A percentile compares a stretch with the other conserved stretches of the same genome.
These are phyloP conservation scores for Leucaena leucocephala DNA, from an alignment of 306 rosid species.

Conservation along the genomic window DNA sequence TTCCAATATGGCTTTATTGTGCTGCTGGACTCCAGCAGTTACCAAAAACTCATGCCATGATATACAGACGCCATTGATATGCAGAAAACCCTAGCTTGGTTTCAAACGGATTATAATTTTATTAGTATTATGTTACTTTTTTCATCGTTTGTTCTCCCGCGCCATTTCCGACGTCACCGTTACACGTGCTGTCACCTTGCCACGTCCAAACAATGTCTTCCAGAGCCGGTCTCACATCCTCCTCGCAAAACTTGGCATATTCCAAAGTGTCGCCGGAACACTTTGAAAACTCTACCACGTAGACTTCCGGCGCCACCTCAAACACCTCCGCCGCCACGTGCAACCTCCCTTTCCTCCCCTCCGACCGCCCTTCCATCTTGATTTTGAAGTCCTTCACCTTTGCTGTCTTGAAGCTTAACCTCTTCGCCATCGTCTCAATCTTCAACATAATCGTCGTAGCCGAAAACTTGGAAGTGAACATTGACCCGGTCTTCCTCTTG, in stretches of 20 bases:
- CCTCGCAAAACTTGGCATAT: slow-evolving; percentile 66
- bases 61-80: background rate
- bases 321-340: slow-evolving; percentile 70
- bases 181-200: slow-evolving; percentile 61
- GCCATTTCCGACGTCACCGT: slow-evolving; percentile 1
- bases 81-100: background rate
- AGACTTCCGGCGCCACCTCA: slow-evolving; percentile 74
- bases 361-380: slow-evolving; percentile 50
- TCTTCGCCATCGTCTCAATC: slow-evolving; percentile 61
- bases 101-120: background rate
- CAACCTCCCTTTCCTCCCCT: slow-evolving; percentile 67
- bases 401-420: slow-evolving; percentile 49
- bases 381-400: slow-evolving; percentile 61
- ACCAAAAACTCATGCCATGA: background rate
- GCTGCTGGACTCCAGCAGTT: background rate
- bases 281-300: slow-evolving; percentile 72
- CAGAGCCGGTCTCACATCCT: slow-evolving; percentile 68
- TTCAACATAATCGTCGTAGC: slow-evolving; percentile 58
- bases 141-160: slow-evolving; percentile 27
- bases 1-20: too few species aligned
- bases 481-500: slow-evolving; percentile 49
- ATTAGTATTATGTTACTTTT: background rate
- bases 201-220: slow-evolving; percentile 89
- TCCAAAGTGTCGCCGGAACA: slow-evolving; percentile 80
- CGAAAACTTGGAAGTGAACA: slow-evolving; percentile 68